Base-by-base conservation (phyloP, 2,329 filamentous ascomycete species). In the Talaromyces islandicus region DNA sequence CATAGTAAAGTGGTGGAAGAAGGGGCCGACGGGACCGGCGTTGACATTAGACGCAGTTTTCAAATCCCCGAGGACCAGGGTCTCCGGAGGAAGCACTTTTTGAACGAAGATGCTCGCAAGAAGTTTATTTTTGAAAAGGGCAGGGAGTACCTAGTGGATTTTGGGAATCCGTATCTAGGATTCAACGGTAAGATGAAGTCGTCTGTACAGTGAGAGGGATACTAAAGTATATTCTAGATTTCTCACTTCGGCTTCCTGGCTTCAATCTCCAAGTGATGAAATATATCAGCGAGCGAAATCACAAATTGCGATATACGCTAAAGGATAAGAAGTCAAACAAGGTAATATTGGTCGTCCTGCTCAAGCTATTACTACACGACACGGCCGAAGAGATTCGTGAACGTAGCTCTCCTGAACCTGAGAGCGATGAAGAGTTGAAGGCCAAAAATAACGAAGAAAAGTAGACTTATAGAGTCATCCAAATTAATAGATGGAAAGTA, bases 141-240 rank as follows among this genome's bases (percentile, higher is more conserved):
- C 0, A 77, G 85, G 64, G 75, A 80, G 60, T 89, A 89, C 74
- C 75, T 80, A 62, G 83, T 80, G 64, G 87, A 90, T 71, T 97
- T 99, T 74, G 96, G 88, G 75, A 97, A 97, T 72, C 89, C 90
- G 1, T 97, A 96, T 75, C 75, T 99, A 52, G 91, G 96, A 74
- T 97, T 97, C 72, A 88, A 87, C 69, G 83, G 83, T 85, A 25
- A 41, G 46, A 4, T n/a, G 10, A 57, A 27, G 51, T 54, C 46
- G 25, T 54, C n/a, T 29, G 19, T 14, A 27, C 2, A n/a, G 7
- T n/a, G n/a, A 12, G 9, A 19, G 43, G 24, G 9, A 11, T 46
- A 19, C 19, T 21, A 24, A 29, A 12, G 25, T 50, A 21, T 46
- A 24, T 46, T 24, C 43, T 46, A 73, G 70, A 74, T 65, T 75